Base-by-base conservation (phyloP, 306 rosid genomes). In the Trifolium repens region DNA sequence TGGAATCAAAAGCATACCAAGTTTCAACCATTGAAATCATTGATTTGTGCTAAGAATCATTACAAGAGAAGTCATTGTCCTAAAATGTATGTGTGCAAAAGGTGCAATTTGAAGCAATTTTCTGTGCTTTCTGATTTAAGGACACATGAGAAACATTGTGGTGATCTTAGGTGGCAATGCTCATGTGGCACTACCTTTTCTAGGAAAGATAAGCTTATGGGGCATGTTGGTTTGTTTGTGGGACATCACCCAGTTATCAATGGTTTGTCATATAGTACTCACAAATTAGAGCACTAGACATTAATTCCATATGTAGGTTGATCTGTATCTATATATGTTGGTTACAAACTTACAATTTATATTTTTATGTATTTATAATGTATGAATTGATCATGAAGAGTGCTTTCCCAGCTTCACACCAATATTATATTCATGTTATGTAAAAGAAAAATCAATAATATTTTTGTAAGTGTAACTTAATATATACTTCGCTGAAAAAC, bases 91-190 rank as follows among this genome's bases (percentile, higher is more conserved):
- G 83, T 94, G 49, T 94, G 99, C 86, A 94, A 92, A 82, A 79
- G 93, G 76, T 94, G 99, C 78, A 87, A 81, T 16, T 54, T 82
- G 83, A 94, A 94, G 89, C 90, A 94, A 30, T 94, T 94, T 72
- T 94, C 99, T 0, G 96, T 94, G 69, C 87, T 94, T 15, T 94
- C 97, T 49, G 98, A 94, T 81, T 67, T 94, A 69, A 84, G 96
- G 69, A 91, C 96, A 2, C 98, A 94, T 70, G 98, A 94, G 87
- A 94, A 94, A 82, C 97, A 94, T 70, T 94, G 98, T 76, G 98
- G 98, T 72, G 89, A 92, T 77, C 80, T 87, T 12, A 90, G 88
- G 75, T 94, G 97, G 97, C 84, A 80, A 62, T 94, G 98, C 19
- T 87, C 96, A 2, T 94, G 98, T 75, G 98, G 97, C 22, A 91